Evolutionary conservation across 2,329 filamentous ascomycete genomes (phyloP).

Genomic region (Teratosphaeria destructans): DNA sequence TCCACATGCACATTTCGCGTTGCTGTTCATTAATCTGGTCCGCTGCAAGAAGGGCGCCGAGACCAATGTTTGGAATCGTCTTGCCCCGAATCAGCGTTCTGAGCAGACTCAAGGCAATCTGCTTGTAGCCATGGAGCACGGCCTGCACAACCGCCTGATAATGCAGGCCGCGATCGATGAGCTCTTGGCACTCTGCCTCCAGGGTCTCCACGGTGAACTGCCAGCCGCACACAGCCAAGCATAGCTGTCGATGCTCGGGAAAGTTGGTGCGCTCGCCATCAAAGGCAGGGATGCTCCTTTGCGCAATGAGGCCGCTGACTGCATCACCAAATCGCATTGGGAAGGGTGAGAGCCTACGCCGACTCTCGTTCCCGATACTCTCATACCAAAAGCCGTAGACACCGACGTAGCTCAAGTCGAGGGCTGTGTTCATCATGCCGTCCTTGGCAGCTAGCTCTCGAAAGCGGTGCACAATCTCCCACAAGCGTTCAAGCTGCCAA

Average conservation of each 20-base stretch:
- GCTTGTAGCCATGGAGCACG: conserved; percentile 60
- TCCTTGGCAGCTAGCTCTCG: conserved; percentile 54
- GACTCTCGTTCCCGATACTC: conserved; percentile 41
- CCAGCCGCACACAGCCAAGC: conserved; percentile 65
- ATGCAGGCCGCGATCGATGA: conserved; percentile 46
- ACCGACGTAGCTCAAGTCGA: conserved; percentile 69
- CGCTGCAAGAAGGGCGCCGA: conserved; percentile 38
- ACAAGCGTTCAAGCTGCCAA: conserved; percentile 65
- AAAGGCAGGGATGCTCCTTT: conserved; percentile 51
- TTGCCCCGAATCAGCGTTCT: conserved; percentile 58
- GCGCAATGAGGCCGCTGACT: conserved; percentile 54
- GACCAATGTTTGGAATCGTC: conserved; percentile 47
- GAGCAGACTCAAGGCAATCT: conserved; percentile 59
- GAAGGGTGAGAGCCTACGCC: neutral
- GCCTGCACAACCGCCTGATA: conserved; percentile 70
- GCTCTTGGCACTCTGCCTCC: conserved; percentile 38
- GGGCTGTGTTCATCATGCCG: conserved; percentile 57
- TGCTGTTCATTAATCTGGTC: conserved; percentile 46
- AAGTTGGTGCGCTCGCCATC: conserved; percentile 53
- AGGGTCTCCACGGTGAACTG: conserved; percentile 46
- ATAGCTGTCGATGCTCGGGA: conserved; percentile 62
- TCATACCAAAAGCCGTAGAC: conserved; percentile 59
- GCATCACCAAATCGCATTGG: conserved; percentile 26
- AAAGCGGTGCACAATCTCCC: conserved; percentile 62
- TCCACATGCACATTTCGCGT: conserved; percentile 51